Evolutionary conservation across 2,329 filamentous ascomycete genomes (phyloP).

Genomic region (Diaporthe humulicola): DNA sequence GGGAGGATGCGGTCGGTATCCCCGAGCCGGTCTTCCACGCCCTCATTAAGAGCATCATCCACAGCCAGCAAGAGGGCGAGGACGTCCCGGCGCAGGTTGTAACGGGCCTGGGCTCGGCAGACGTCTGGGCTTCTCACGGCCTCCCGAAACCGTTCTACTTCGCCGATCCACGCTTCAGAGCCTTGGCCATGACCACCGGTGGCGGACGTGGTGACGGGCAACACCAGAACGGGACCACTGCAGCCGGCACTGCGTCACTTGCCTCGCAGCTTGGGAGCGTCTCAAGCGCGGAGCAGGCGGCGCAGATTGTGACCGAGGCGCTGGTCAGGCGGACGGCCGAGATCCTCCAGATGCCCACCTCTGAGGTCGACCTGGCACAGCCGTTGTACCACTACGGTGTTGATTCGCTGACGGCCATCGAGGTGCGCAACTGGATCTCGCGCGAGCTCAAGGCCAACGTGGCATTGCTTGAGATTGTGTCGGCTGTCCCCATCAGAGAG

Average conservation of each 20-base stretch:
- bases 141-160: constrained; percentile 34
- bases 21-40: constrained; percentile 1
- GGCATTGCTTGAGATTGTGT: constrained; percentile 34
- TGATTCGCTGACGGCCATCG: constrained; percentile 37
- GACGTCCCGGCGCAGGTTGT: neutral
- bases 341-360: constrained; percentile 34
- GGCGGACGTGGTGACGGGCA: no score
- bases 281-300: constrained; percentile 23
- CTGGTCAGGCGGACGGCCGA: constrained; percentile 34
- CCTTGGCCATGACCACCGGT: constrained; percentile 28
- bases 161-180: constrained; percentile 29
- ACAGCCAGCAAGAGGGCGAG: neutral
- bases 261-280: constrained; percentile 25
- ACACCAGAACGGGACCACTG: neutral
- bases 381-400: constrained; percentile 37
- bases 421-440: constrained; percentile 38
- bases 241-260: constrained; percentile 23
- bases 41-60: neutral
- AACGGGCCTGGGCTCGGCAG: constrained; percentile 30
- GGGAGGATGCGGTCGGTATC: constrained; percentile 23
- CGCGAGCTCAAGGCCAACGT: constrained; percentile 36
- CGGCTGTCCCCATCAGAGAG: constrained; percentile 34
- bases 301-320: constrained; percentile 34
- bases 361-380: constrained; percentile 33
- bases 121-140: constrained; percentile 33